phyloP scores from a whole-genome alignment of 129 eudicot species.

The Lonicera japonica region DNA sequence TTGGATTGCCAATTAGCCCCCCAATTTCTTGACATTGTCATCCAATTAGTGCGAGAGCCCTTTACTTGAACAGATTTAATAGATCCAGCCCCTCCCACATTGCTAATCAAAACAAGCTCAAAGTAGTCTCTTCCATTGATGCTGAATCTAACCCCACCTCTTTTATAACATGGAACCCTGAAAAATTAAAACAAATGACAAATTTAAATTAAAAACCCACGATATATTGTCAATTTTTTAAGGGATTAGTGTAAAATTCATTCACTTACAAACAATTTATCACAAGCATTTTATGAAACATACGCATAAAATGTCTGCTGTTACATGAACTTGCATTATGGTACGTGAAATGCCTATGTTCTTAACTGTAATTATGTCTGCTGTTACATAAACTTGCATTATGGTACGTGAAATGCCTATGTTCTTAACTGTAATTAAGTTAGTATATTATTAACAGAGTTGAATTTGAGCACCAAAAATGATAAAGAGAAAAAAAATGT shows the following conservation, averaged over 20 bases:
- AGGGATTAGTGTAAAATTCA: no score
- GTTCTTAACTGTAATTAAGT: no score
- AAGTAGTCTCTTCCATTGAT: slow-evolving; percentile 65
- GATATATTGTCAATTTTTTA: no score
- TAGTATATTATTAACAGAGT: no score
- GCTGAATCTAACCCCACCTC: slow-evolving; percentile 73
- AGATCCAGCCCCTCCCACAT: slow-evolving; percentile 69
- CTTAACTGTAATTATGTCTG: no score
- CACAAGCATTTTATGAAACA: no score
- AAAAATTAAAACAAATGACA: slow-evolving; percentile 2
- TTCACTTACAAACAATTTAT: no score
- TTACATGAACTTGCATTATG: no score
- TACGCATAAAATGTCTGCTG: no score
- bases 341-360: no score
- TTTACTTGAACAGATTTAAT: slow-evolving; percentile 48
- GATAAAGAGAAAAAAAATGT: background rate
- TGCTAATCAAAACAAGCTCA: slow-evolving; percentile 62
- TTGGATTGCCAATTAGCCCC: slow-evolving; percentile 83
- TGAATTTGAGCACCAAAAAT: background rate
- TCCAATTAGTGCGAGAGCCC: slow-evolving; percentile 63
- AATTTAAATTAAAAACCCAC: background rate
- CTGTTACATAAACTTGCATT: no score
- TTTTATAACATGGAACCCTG: slow-evolving; percentile 71
- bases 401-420: no score
- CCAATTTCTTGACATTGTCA: slow-evolving; percentile 76